Conservation (phyloP, 768 basidiomycete genomes). For the Tricholoma flavovirens region DNA sequence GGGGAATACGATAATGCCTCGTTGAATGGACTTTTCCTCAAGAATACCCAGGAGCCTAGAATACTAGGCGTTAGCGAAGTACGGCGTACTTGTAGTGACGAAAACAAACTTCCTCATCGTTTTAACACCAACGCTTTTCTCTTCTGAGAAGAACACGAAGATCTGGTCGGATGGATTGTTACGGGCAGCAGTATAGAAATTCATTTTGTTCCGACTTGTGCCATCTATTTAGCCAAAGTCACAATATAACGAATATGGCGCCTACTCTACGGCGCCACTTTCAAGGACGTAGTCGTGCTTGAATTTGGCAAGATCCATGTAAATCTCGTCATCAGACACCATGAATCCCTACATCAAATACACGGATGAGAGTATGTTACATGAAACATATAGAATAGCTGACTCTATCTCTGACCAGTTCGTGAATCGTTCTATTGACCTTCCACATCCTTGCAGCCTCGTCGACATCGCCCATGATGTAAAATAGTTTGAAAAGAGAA, state of each 20-base stretch:
- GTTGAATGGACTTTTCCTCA: constrained; percentile 85
- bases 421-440: constrained; percentile 93
- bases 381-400: constrained; percentile 20
- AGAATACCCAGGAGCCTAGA: constrained; percentile 80
- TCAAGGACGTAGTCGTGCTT: constrained; percentile 64
- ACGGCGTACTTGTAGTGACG: neutral
- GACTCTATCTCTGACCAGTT: constrained; percentile 93
- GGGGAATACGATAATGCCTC: constrained; percentile 93
- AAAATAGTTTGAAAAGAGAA: constrained; percentile 20
- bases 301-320: constrained; percentile 81
- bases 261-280: constrained; percentile 82
- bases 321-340: constrained; percentile 91
- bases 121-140: constrained; percentile 92
- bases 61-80: constrained; percentile 3
- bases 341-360: constrained; percentile 68
- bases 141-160: constrained; percentile 94
- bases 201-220: constrained; percentile 76
- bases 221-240: constrained; percentile 6
- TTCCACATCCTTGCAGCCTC: constrained; percentile 91
- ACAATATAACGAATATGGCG: constrained; percentile 15
- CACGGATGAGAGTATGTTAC: constrained; percentile 19
- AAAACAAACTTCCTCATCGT: constrained; percentile 89
- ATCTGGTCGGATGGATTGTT: constrained; percentile 71
- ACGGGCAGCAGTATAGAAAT: constrained; percentile 80
- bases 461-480: constrained; percentile 63